These are phyloP conservation scores for Fusarium pseudonygamai DNA, from an alignment of 2,329 filamentous ascomycete genomes.

Conservation along the genomic window DNA sequence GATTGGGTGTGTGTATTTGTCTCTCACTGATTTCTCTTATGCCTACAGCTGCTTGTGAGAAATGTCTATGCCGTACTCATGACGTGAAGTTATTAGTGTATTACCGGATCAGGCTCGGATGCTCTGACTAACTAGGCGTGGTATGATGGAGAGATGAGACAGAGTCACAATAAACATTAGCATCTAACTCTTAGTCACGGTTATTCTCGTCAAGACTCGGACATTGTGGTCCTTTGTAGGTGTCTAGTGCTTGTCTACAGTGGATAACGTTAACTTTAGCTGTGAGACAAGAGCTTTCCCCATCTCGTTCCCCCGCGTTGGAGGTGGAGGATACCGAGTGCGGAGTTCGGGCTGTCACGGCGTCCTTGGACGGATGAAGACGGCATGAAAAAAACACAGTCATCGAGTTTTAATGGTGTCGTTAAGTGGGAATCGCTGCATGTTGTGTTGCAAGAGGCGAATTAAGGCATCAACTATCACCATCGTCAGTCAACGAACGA, in stretches of 20 bases:
- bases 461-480: constrained; percentile 19
- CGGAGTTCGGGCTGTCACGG: constrained; percentile 20
- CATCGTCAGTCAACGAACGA: background rate
- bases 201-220: constrained; percentile 13
- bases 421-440: background rate
- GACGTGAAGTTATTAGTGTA: constrained; percentile 1
- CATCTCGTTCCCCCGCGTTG: constrained; percentile 20
- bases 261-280: constrained; percentile 7
- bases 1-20: constrained; percentile 16
- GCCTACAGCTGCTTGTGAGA: background rate
- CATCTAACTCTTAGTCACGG: background rate
- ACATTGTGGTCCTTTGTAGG: background rate
- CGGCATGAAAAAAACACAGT: background rate
- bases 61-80: constrained; percentile 4
- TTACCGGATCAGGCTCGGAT: background rate
- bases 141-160: constrained; percentile 17
- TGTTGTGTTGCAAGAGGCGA: constrained; percentile 22
- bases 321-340: constrained; percentile 18
- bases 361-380: constrained; percentile 22
- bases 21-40: background rate
- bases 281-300: constrained; percentile 15
- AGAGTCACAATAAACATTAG: constrained; percentile 3
- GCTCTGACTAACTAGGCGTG: constrained; percentile 3
- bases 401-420: background rate
- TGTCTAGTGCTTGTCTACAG: constrained; percentile 5